Evolutionary conservation across 352 stramenopile genomes (phyloP).

Genomic region (Phytophthora cactorum): DNA sequence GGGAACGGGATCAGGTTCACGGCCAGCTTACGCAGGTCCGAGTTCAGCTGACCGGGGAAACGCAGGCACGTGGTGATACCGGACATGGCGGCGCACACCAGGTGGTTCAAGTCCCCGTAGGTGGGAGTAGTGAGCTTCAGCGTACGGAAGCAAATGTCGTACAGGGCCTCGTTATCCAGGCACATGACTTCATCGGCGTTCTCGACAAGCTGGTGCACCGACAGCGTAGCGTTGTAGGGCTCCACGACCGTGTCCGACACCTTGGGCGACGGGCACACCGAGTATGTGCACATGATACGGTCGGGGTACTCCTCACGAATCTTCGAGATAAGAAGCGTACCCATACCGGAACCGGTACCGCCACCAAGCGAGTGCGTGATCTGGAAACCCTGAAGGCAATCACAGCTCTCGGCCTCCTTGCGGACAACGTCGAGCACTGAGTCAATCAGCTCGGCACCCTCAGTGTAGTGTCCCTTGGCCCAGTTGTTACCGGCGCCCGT

Average conservation of each 20-base stretch:
- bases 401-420: slow-evolving; percentile 98
- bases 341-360: slow-evolving; percentile 99
- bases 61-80: slow-evolving; percentile 98
- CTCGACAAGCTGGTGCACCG: slow-evolving; percentile 99
- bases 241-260: slow-evolving; percentile 99
- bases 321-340: slow-evolving; percentile 98
- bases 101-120: slow-evolving; percentile 99
- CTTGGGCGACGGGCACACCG: slow-evolving; percentile 97
- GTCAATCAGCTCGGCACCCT: slow-evolving; percentile 98
- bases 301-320: slow-evolving; percentile 99
- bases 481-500: slow-evolving; percentile 99
- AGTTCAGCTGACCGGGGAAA: slow-evolving; percentile 99
- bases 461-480: slow-evolving; percentile 99
- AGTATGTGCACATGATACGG: slow-evolving; percentile 99
- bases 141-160: slow-evolving; percentile 99
- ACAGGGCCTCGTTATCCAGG: slow-evolving; percentile 99
- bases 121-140: slow-evolving; percentile 99
- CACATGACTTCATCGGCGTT: slow-evolving; percentile 99
- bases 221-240: slow-evolving; percentile 99
- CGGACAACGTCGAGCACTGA: slow-evolving; percentile 98
- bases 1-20: slow-evolving; percentile 99
- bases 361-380: slow-evolving; percentile 99
- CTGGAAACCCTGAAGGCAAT: slow-evolving; percentile 99
- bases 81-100: slow-evolving; percentile 98
- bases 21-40: slow-evolving; percentile 97